Percentiles rank a stretch among this genome's conserved stretches.
Evolutionary conservation across 2,329 filamentous ascomycete species (phyloP).

Genomic region (Fusarium albosuccineum): DNA sequence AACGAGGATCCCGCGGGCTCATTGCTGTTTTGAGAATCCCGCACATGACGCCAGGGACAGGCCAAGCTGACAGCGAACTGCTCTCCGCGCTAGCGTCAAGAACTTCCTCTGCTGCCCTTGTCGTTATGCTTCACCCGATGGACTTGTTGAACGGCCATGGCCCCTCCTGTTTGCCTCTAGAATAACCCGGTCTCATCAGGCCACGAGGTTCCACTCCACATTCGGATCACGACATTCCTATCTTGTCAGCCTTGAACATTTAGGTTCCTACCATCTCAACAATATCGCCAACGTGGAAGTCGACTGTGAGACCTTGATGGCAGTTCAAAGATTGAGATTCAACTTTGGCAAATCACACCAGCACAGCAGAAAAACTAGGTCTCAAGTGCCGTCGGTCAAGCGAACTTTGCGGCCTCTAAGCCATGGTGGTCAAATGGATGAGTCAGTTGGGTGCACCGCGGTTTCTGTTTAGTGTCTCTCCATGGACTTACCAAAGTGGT

Average conservation of each 20-base stretch:
- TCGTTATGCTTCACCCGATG: background rate
- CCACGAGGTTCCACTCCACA: constrained; percentile 3
- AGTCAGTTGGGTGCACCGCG: background rate
- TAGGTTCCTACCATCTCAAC: background rate
- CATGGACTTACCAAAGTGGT: background rate
- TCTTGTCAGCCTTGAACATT: constrained; percentile 3
- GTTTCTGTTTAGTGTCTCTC: background rate
- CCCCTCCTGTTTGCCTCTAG: background rate
- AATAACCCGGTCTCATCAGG: constrained; percentile 15
- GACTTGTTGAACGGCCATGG: background rate
- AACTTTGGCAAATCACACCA: background rate
- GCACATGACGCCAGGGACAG: background rate
- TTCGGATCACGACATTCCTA: constrained; percentile 17
- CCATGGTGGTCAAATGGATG: background rate
- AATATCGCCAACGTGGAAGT: background rate
- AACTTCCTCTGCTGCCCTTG: constrained; percentile 1
- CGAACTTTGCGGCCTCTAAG: background rate
- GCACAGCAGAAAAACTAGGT: background rate
- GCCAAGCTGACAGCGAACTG: constrained; percentile 20
- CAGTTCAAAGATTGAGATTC: background rate
- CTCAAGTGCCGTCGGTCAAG: background rate
- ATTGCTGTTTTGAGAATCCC: constrained; percentile 15
- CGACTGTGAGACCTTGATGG: background rate
- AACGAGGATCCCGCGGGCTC: constrained; percentile 7
- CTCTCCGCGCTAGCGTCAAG: constrained; percentile 11